A percentile compares a stretch with the other conserved stretches of the same genome.
These are phyloP conservation scores for Coniochaeta ligniaria DNA, from an alignment of 2,329 filamentous ascomycete genomes.

Conservation along the genomic window DNA sequence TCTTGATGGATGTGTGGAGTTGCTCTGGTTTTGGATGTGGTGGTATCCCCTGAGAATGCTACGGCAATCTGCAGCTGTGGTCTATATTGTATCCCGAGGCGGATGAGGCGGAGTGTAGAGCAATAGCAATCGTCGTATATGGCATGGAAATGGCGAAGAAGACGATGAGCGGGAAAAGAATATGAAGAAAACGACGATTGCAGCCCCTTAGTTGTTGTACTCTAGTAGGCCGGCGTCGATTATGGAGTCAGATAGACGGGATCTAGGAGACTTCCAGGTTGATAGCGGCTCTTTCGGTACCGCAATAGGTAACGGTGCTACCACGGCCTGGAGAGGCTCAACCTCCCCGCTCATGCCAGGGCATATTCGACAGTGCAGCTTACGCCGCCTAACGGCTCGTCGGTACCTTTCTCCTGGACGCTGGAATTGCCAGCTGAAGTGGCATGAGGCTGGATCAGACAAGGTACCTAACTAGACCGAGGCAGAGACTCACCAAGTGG, in stretches of 20 bases:
- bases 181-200: neutral
- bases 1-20: neutral
- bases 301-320: neutral
- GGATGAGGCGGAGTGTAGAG: neutral
- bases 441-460: neutral
- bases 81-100: neutral
- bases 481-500: neutral
- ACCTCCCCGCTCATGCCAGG: neutral
- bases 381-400: neutral
- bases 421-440: neutral
- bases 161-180: neutral
- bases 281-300: neutral
- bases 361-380: neutral
- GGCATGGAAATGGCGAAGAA: neutral
- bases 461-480: neutral
- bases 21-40: neutral
- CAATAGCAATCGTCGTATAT: neutral
- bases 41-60: neutral
- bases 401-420: no score
- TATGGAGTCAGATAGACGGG: no score
- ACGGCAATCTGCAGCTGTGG: neutral
- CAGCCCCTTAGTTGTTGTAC: no score
- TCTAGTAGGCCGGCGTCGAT: no score
- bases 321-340: neutral
- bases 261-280: neutral